Evolutionary conservation across 768 basidiomycete species (phyloP).

Genomic region (Pleurotus citrinopileatus): DNA sequence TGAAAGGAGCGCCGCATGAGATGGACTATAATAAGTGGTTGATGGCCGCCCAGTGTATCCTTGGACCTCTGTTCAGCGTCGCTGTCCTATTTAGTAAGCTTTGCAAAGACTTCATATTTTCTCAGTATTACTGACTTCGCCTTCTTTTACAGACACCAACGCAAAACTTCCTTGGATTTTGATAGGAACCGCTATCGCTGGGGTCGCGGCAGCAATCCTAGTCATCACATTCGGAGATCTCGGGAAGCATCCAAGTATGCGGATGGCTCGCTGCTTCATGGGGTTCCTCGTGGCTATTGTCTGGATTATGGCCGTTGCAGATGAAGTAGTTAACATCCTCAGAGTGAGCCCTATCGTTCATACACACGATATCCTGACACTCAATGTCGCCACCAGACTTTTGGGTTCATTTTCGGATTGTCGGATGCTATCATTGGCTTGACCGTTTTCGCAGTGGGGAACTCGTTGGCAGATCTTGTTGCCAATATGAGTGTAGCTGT

Average conservation of each 20-base stretch:
- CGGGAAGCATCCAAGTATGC: conserved; percentile 53
- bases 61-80: conserved; percentile 79
- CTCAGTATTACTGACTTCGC: conserved; percentile 5
- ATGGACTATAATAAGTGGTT: conserved; percentile 77
- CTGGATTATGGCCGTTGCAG: conserved; percentile 98
- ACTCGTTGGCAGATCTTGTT: conserved; percentile 94
- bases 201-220: conserved; percentile 48
- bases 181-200: conserved; percentile 51
- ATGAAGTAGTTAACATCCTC: conserved; percentile 90
- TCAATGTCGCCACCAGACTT: conserved; percentile 52
- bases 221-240: conserved; percentile 60
- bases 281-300: conserved; percentile 90
- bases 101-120: neutral
- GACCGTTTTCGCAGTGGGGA: conserved; percentile 95
- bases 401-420: conserved; percentile 91
- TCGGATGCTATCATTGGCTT: conserved; percentile 97
- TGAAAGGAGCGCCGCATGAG: conserved; percentile 67
- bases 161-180: conserved; percentile 47
- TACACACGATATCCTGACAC: neutral
- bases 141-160: conserved; percentile 37
- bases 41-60: conserved; percentile 76
- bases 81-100: conserved; percentile 74
- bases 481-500: conserved; percentile 96
- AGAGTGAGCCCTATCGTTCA: conserved; percentile 49
- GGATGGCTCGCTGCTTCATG: conserved; percentile 79